A percentile compares a stretch with the other conserved stretches of the same genome.
These are phyloP conservation scores for Thraustochytrium sp. DNA, from an alignment of 352 stramenopile species.

Conservation along the genomic window DNA sequence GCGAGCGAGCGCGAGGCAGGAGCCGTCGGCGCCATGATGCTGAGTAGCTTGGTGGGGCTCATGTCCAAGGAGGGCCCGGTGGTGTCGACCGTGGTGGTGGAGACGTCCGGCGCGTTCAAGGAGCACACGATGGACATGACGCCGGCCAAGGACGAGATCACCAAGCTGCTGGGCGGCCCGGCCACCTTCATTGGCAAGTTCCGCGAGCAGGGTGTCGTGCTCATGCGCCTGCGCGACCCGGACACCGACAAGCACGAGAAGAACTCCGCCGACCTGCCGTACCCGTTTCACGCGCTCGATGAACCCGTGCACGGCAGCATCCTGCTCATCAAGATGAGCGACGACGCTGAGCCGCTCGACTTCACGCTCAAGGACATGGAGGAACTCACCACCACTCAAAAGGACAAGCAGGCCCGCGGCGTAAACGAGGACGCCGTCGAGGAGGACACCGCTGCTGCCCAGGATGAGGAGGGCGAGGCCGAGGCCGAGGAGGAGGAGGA, in stretches of 20 bases:
- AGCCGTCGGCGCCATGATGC: too few relatives aligned
- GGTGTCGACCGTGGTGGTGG: neutral
- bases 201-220: neutral
- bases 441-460: neutral
- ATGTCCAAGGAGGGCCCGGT: conserved; percentile 35
- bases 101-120: neutral
- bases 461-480: neutral
- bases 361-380: conserved; percentile 23
- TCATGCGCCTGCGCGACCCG: conserved; percentile 1
- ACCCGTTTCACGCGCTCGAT: conserved; percentile 12
- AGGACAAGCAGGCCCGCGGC: neutral
- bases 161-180: neutral
- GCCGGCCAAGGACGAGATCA: conserved; percentile 26
- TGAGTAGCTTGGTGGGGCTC: neutral
- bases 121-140: conserved; percentile 37
- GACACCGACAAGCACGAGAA: neutral
- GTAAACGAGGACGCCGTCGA: neutral
- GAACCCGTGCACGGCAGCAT: neutral
- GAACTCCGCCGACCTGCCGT: neutral
- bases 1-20: too few relatives aligned
- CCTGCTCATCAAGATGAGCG: conserved; percentile 32
- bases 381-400: neutral
- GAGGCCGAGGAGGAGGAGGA: neutral
- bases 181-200: conserved; percentile 34
- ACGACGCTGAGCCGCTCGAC: neutral